A percentile compares a stretch with the other conserved stretches of the same genome.
These are phyloP conservation scores for Neovahlkampfia damariscottae DNA, from an alignment of 78 protist species.

Conservation along the genomic window DNA sequence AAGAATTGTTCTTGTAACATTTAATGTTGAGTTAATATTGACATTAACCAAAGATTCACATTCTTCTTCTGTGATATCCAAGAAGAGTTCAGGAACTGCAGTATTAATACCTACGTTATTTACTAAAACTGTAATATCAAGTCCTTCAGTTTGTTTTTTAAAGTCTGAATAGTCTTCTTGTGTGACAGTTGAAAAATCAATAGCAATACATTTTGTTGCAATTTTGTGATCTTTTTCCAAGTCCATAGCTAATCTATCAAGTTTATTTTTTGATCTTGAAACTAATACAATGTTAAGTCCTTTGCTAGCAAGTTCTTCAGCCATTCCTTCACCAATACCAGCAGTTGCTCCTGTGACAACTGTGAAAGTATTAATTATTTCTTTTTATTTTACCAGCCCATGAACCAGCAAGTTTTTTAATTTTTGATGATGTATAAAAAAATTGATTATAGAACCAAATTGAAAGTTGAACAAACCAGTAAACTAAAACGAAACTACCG, in stretches of 20 bases:
- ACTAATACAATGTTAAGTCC: slow-evolving; percentile 13
- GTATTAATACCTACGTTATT: slow-evolving; percentile 36
- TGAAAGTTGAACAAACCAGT: neutral
- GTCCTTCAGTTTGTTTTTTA: neutral
- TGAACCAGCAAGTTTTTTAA: no score
- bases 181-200: slow-evolving; percentile 4
- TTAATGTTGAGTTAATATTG: neutral
- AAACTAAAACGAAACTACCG: neutral
- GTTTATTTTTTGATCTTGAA: slow-evolving; percentile 9
- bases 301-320: slow-evolving; percentile 4
- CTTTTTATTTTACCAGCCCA: no score
- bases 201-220: neutral
- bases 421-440: no score
- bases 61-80: neutral
- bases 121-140: slow-evolving; percentile 18
- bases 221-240: neutral
- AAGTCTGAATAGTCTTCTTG: neutral
- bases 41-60: neutral
- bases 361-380: neutral
- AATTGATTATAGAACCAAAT: neutral
- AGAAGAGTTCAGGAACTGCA: slow-evolving; percentile 3
- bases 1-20: neutral
- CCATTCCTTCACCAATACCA: slow-evolving; percentile 19
- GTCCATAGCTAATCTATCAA: slow-evolving; percentile 7
- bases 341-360: slow-evolving; percentile 29